Base-by-base conservation (phyloP, 1,284 basidiomycete genomes). In the Tremellales sp. region DNA sequence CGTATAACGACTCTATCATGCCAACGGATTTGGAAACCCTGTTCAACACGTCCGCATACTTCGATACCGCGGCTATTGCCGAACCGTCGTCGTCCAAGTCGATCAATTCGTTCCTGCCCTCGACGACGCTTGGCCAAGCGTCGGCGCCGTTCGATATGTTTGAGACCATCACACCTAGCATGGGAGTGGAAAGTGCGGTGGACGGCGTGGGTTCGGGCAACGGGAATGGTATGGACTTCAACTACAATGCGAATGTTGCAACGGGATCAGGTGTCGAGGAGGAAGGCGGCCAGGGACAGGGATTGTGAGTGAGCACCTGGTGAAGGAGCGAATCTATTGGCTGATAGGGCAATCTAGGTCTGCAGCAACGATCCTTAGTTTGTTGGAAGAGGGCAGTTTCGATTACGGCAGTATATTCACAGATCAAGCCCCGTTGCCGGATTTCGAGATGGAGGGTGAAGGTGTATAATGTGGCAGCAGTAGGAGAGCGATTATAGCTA, bases 351-450 rank as follows among this genome's bases (percentile, higher is more conserved):
- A n/a, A 24, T 7, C 18, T 10, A 68, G 66, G 43, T 73, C 71
- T 19, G 71, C 71, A 3, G 70, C 70, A 6, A 68, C 70, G 0
- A 73, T 73, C 36, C 47, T 73, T 22, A 64, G 63, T 40, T 44
- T 73, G 19, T 54, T 73, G 47, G 68, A 72, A 47, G 66, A 72
- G 48, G 71, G 71, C 13, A 65, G 65, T 9, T 73, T 73, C 39
- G 69, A 71, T 50, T 71, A 71, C 50, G 62, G 66, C 16, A 63
- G 62, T 19, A 67, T 71, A 40, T 71, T 71, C 46, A 69, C 67
- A 18, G 69, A 71, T 51, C 69, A 71, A 45, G 69, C 69, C 10
- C 57, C 57, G 19, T 39, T 58, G 25, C 42, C 33, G 12, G 54
- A 58, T 34, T 56, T 36, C 34, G 43, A 37, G n/a, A 26, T 38